Conservation (phyloP, 139 green algal species). For the Micractinium conductrix region DNA sequence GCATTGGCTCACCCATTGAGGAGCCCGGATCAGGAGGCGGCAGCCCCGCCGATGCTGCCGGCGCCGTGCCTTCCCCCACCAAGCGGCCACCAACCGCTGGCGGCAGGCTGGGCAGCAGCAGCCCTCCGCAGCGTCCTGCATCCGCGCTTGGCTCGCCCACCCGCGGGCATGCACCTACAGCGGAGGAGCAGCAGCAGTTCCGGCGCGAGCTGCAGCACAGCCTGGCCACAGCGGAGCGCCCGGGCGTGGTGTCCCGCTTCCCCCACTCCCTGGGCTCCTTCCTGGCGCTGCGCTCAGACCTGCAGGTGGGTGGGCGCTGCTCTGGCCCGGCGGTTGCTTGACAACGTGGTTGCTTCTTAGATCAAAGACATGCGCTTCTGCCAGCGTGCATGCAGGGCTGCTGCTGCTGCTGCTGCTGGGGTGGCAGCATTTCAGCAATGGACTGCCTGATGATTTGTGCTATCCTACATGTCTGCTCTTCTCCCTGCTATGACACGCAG, state of each 20-base stretch:
- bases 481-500: neutral
- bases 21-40: neutral
- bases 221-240: constrained; percentile 25
- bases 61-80: too few species aligned
- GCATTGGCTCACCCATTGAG: constrained; percentile 11
- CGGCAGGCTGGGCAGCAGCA: neutral
- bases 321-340: too few species aligned
- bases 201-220: constrained; percentile 18
- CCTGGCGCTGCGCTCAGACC: constrained; percentile 1
- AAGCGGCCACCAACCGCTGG: neutral
- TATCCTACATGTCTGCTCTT: too few species aligned
- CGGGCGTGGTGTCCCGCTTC: constrained; percentile 33
- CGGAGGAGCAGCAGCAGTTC: constrained; percentile 8
- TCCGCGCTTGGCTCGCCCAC: neutral
- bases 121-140: neutral
- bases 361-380: too few species aligned
- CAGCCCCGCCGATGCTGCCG: too few species aligned
- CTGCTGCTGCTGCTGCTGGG: too few species aligned
- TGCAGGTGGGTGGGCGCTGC: neutral
- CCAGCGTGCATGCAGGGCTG: too few species aligned
- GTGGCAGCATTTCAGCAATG: too few species aligned
- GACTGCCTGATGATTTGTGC: too few species aligned
- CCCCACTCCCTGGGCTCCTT: constrained; percentile 33
- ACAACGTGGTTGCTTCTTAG: too few species aligned
- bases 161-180: too few species aligned